These are phyloP conservation scores for Pythium insidiosum DNA, from an alignment of 352 stramenopile species.

Conservation along the genomic window DNA sequence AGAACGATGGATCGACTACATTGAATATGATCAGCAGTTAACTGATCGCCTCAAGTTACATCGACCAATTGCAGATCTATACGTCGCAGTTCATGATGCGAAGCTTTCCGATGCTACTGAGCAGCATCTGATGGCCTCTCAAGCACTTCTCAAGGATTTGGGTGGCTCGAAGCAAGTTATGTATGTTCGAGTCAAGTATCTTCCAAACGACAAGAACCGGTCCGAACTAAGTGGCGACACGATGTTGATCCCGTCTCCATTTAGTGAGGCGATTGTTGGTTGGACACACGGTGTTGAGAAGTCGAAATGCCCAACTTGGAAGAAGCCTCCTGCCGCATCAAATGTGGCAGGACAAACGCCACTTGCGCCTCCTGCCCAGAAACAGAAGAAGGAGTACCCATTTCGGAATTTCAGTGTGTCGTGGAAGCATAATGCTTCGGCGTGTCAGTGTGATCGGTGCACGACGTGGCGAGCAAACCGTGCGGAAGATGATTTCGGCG, in stretches of 20 bases:
- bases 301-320: slow-evolving; percentile 37
- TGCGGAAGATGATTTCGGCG: slow-evolving; percentile 8
- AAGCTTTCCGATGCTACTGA: slow-evolving; percentile 41
- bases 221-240: slow-evolving; percentile 31
- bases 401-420: slow-evolving; percentile 79
- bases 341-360: neutral
- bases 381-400: slow-evolving; percentile 50
- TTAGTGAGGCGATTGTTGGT: slow-evolving; percentile 56
- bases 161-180: slow-evolving; percentile 54
- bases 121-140: slow-evolving; percentile 45
- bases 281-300: slow-evolving; percentile 69
- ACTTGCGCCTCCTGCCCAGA: slow-evolving; percentile 19
- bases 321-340: slow-evolving; percentile 12
- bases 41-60: slow-evolving; percentile 69
- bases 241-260: slow-evolving; percentile 58
- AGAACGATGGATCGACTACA: slow-evolving; percentile 68
- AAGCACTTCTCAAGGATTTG: slow-evolving; percentile 52
- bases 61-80: slow-evolving; percentile 58
- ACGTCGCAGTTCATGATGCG: slow-evolving; percentile 69
- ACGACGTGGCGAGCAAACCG: slow-evolving; percentile 13
- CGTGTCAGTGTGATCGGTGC: slow-evolving; percentile 50
- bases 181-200: slow-evolving; percentile 72
- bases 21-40: slow-evolving; percentile 66
- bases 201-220: slow-evolving; percentile 63
- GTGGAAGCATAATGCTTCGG: slow-evolving; percentile 47